These are phyloP conservation scores for Wallacemonas collosoma DNA, from an alignment of 208 protist species.

Conservation along the genomic window DNA sequence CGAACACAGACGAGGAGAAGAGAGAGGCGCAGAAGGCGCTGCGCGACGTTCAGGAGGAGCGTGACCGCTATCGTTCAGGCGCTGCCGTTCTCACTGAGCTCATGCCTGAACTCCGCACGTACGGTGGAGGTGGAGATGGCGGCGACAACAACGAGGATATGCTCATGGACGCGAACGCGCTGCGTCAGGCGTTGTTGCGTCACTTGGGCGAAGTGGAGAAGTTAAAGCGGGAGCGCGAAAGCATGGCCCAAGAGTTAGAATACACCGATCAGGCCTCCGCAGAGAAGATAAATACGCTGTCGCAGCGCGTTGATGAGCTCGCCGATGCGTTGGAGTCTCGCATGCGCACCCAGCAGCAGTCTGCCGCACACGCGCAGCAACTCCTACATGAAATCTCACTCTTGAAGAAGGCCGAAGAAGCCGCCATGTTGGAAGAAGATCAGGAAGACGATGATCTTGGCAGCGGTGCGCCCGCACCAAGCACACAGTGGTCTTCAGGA, in stretches of 20 bases:
- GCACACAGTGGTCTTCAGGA: neutral
- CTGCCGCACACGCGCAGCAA: neutral
- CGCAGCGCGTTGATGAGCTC: conserved; percentile 13
- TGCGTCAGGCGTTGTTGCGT: conserved; percentile 4
- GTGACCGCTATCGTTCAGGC: conserved; percentile 6
- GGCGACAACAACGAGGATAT: conserved; percentile 6
- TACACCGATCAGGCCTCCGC: neutral
- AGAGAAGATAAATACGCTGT: neutral
- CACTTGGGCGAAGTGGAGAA: conserved; percentile 11
- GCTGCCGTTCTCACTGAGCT: conserved; percentile 11
- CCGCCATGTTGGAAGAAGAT: conserved; percentile 4
- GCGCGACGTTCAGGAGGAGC: neutral
- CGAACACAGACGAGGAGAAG: conserved; percentile 6
- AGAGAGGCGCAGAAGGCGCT: neutral
- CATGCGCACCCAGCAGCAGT: conserved; percentile 4
- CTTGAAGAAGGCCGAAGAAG: conserved; percentile 15
- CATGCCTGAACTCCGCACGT: conserved; percentile 5
- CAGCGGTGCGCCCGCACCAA: neutral
- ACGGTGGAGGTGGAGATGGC: neutral
- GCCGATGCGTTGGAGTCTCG: neutral
- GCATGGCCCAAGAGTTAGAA: conserved; percentile 2
- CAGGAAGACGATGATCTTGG: conserved; percentile 10
- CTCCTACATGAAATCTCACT: conserved; percentile 10
- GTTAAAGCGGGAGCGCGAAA: conserved; percentile 7
- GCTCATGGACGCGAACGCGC: neutral